A percentile compares a stretch with the other conserved stretches of the same genome.
Evolutionary conservation across 108 stramenopile genomes (phyloP).

Genomic region (Schizochytrium sp.): DNA sequence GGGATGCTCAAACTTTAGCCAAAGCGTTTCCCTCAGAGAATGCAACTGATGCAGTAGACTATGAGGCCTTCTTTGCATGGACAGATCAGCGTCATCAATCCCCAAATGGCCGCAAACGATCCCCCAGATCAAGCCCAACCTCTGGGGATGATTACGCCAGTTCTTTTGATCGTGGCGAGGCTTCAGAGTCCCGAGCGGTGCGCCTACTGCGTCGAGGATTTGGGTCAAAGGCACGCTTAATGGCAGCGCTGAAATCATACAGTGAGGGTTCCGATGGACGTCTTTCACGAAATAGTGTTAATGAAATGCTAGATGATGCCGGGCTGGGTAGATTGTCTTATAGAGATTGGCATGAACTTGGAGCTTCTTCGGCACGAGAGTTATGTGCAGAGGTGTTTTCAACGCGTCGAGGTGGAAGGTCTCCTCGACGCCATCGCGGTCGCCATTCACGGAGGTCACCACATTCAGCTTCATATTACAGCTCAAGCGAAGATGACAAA

Average conservation of each 20-base stretch:
- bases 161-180: too few species aligned
- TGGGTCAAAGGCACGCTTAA: neutral
- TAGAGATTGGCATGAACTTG: neutral
- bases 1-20: neutral
- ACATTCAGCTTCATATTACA: too few species aligned
- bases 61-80: conserved; percentile 51
- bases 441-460: too few species aligned
- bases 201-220: neutral
- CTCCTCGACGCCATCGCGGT: neutral
- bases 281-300: neutral
- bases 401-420: neutral
- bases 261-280: neutral
- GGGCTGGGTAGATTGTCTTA: neutral
- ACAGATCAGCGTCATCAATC: neutral
- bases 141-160: too few species aligned
- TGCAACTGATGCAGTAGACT: neutral
- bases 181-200: neutral
- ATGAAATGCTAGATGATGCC: neutral
- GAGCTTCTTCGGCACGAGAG: neutral
- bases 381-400: neutral
- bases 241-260: neutral
- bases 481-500: too few species aligned
- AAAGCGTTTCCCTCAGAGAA: neutral
- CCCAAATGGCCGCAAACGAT: too few species aligned
- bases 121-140: too few species aligned